Evolutionary conservation across 768 basidiomycete species (phyloP), one percentile per base, ranked within the genome.

Genomic region (Lentinula edodes): DNA sequence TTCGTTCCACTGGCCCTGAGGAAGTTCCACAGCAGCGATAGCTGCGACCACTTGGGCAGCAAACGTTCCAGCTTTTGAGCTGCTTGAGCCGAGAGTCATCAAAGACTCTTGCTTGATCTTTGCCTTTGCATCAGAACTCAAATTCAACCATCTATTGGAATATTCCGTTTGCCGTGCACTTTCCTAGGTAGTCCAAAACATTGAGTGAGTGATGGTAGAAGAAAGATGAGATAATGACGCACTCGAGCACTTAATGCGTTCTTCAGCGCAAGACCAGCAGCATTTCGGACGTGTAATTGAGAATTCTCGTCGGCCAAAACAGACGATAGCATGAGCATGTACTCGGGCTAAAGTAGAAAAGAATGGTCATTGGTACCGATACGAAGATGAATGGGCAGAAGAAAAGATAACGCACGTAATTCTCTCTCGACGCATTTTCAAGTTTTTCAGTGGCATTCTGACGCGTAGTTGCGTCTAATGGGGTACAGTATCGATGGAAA

Each of bases 181-280:
- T 63, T 94, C 93, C 91, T 98, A 42, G 71, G 66, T 69, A 67
- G 51, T 58, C 51, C 52, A n/a, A 16, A 60, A 28, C 9, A 34
- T 15, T 28, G 2, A 28, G n/a, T 36, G 34, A 13, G 5, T 8
- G 48, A 6, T 12, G 6, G 23, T 10, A 53, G 23, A 13, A 18
- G 20, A 41, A 16, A 35, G n/a, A 63, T 61, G 48, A 41, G 58
- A 60, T 61, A 9, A 68, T 65, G 68, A 78, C 92, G 75, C 78
- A 98, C 96, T 69, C 93, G 81, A 63, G 95, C 93, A 38, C 89
- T 84, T 62, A 99, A 76, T 63, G 94, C 85, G 74, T 99, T 99
- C 84, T 98, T 99, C 75, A 99, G 80, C 18, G 96, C 95, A 56
- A 99, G 81, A 72, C 93, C 95, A 23, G 97, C 95, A n/a, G 96